A percentile compares a stretch with the other conserved stretches of the same genome.
Evolutionary conservation across 176 grass and related monocot species (phyloP).

Genomic region (Chloris gayana): DNA sequence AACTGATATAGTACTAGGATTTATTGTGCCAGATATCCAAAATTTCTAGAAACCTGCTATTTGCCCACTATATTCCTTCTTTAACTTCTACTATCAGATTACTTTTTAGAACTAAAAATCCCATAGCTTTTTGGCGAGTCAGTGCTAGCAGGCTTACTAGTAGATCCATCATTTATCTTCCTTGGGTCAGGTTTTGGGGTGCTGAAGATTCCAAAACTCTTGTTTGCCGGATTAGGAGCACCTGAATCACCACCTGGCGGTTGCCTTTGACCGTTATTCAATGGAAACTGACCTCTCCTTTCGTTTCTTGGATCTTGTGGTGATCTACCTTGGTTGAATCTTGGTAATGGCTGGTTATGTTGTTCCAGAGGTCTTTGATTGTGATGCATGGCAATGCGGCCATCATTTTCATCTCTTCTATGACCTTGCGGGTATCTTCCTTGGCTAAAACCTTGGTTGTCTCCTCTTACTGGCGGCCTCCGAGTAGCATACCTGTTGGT

Average conservation of each 20-base stretch:
- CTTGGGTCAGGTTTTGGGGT: constrained; percentile 30
- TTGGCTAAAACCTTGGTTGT: constrained; percentile 36
- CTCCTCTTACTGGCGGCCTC: constrained; percentile 33
- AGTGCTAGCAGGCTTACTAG: background rate
- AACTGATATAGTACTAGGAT: constrained; percentile 12
- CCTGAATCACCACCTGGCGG: background rate
- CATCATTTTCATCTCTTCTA: constrained; percentile 33
- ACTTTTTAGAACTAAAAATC: constrained; percentile 25
- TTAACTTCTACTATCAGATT: background rate
- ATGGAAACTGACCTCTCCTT: constrained; percentile 24
- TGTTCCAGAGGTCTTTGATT: constrained; percentile 4
- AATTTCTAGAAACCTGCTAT: constrained; percentile 5
- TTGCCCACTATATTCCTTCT: background rate
- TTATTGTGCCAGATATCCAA: constrained; percentile 19
- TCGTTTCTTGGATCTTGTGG: constrained; percentile 47
- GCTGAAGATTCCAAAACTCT: constrained; percentile 50
- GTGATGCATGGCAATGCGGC: background rate
- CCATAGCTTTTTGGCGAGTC: constrained; percentile 38
- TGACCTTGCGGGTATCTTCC: constrained; percentile 16
- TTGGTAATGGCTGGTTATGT: constrained; percentile 2
- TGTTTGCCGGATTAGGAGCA: constrained; percentile 17
- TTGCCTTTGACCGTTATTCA: constrained; percentile 30
- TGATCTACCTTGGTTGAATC: constrained; percentile 35
- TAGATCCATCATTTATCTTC: constrained; percentile 1
- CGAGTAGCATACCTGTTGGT: constrained; percentile 45